Percentiles rank a stretch among this genome's conserved stretches.
Evolutionary conservation across 2,329 filamentous ascomycete genomes (phyloP).

Genomic region (Monilinia aucupariae): DNA sequence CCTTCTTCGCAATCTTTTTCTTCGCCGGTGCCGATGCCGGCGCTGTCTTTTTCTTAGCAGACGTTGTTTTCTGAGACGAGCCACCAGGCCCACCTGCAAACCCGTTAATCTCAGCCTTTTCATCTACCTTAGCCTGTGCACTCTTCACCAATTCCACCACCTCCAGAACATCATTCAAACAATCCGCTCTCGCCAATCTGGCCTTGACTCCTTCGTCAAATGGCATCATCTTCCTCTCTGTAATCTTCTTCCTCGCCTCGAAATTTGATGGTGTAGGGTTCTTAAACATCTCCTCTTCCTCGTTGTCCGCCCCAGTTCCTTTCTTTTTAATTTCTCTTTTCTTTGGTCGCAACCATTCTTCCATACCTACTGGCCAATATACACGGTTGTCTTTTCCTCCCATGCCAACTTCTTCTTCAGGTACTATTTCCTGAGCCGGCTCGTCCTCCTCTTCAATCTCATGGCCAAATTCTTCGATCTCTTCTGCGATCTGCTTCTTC

Average conservation of each 20-base stretch:
- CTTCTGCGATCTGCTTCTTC: conserved; percentile 37
- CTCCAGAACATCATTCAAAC: conserved; percentile 29
- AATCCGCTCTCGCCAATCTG: conserved; percentile 23
- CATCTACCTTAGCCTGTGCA: conserved; percentile 1
- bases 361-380: conserved; percentile 86
- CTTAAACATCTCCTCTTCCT: conserved; percentile 35
- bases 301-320: conserved; percentile 36
- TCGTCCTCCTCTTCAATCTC: conserved; percentile 37
- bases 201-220: conserved; percentile 24
- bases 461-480: conserved; percentile 34
- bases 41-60: conserved; percentile 25
- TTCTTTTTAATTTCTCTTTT: conserved; percentile 61
- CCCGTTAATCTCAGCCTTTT: conserved; percentile 12
- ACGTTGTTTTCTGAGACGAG: conserved; percentile 20
- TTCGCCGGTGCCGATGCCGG: conserved; percentile 36
- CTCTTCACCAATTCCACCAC: conserved; percentile 27
- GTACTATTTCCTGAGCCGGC: conserved; percentile 37
- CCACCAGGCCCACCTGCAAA: conserved; percentile 13
- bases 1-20: conserved; percentile 17
- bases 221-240: conserved; percentile 21
- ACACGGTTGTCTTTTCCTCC: conserved; percentile 76
- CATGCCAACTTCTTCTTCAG: conserved; percentile 71
- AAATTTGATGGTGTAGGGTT: conserved; percentile 33
- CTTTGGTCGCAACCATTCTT: conserved; percentile 79
- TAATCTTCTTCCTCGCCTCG: conserved; percentile 26